A percentile compares a stretch with the other conserved stretches of the same genome.
Conservation (phyloP, 805 yeast species). For the Isabelozyma rhagii region DNA sequence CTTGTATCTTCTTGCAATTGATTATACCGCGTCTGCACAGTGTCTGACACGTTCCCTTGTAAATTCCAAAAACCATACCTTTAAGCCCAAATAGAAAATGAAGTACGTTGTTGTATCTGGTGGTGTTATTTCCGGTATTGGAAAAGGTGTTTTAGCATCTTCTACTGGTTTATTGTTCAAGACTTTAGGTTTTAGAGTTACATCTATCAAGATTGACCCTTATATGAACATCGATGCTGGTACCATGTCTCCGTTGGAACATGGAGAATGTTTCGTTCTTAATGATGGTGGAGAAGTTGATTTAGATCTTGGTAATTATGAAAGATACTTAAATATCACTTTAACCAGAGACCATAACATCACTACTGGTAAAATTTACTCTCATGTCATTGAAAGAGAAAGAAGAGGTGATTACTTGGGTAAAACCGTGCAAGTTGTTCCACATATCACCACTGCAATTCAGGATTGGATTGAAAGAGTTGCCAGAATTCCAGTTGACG, state of each 20-base stretch:
- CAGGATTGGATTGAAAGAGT: constrained; percentile 99
- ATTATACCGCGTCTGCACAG: neutral
- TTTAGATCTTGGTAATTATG: constrained; percentile 96
- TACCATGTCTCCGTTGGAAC: constrained; percentile 98
- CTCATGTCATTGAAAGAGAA: constrained; percentile 89
- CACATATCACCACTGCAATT: constrained; percentile 94
- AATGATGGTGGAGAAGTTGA: constrained; percentile 99
- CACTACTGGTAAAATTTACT: constrained; percentile 96
- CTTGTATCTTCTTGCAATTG: neutral
- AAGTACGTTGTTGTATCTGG: constrained; percentile 99
- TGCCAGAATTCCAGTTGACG: constrained; percentile 87
- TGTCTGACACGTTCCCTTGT: neutral
- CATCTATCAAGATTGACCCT: constrained; percentile 97
- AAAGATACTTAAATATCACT: constrained; percentile 91
- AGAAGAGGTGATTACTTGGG: constrained; percentile 97
- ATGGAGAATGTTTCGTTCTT: constrained; percentile 96
- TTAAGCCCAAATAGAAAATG: constrained; percentile 44
- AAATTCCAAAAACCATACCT: neutral
- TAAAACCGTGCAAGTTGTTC: constrained; percentile 99
- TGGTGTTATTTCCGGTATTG: constrained; percentile 99
- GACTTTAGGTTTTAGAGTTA: constrained; percentile 90
- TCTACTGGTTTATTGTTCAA: constrained; percentile 94
- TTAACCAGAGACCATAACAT: constrained; percentile 93
- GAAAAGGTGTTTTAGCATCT: constrained; percentile 97
- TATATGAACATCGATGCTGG: constrained; percentile 99